Percentiles rank a stretch among this genome's conserved stretches.
Conservation (phyloP, 2,329 filamentous ascomycete genomes). For the Peltaster fructicola region DNA sequence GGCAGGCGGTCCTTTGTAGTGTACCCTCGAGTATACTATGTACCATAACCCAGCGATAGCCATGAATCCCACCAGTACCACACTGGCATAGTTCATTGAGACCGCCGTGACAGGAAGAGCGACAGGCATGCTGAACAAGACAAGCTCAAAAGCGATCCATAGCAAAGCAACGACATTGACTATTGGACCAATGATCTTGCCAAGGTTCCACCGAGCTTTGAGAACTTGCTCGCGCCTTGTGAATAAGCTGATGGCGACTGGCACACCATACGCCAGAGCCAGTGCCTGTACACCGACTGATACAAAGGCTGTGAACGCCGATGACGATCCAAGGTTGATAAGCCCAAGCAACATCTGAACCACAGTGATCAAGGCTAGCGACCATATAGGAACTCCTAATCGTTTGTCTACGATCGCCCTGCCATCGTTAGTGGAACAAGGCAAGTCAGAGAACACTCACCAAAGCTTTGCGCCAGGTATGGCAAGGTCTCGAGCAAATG, state of each 20-base stretch:
- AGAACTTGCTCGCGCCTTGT: conserved; percentile 18
- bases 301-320: conserved; percentile 32
- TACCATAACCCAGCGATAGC: conserved; percentile 10
- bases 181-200: conserved; percentile 5
- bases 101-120: conserved; percentile 34
- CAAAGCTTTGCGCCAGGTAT: conserved; percentile 24
- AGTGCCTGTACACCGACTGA: conserved; percentile 40
- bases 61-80: conserved; percentile 39
- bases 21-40: conserved; percentile 6
- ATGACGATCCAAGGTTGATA: conserved; percentile 31
- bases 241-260: conserved; percentile 34
- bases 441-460: conserved; percentile 4
- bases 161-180: conserved; percentile 13
- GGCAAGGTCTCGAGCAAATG: conserved; percentile 28
- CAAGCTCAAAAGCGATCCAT: conserved; percentile 15
- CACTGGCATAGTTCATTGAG: conserved; percentile 39
- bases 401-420: conserved; percentile 15
- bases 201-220: conserved; percentile 9
- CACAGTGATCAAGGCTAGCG: conserved; percentile 26
- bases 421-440: neutral
- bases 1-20: conserved; percentile 6
- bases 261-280: conserved; percentile 38
- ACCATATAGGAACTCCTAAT: conserved; percentile 24
- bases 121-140: conserved; percentile 35
- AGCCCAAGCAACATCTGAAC: conserved; percentile 32